Percentiles rank a stretch among this genome's conserved stretches.
Conservation (phyloP, 2,329 filamentous ascomycete genomes). For the Xylariaceae sp. region DNA sequence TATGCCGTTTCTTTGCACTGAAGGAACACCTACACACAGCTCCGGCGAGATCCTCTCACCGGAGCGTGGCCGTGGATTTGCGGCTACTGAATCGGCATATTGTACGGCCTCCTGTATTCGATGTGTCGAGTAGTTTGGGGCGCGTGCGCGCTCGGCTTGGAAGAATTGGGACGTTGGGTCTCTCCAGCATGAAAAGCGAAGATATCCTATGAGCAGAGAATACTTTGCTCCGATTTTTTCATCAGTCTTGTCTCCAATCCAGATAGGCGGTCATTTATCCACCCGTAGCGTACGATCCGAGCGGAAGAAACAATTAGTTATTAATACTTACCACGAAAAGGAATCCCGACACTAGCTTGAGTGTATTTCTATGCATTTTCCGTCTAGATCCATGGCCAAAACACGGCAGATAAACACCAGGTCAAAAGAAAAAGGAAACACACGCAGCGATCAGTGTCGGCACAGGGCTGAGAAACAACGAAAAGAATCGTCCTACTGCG, state of each 20-base stretch:
- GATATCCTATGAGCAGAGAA: constrained; percentile 15
- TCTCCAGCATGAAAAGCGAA: constrained; percentile 23
- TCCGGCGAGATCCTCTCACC: constrained; percentile 6
- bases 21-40: constrained; percentile 25
- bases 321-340: background rate
- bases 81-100: constrained; percentile 13
- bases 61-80: background rate
- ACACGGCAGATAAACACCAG: background rate
- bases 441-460: background rate
- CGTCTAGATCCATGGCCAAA: background rate
- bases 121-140: constrained; percentile 20
- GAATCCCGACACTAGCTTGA: background rate
- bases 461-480: background rate
- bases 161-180: constrained; percentile 27
- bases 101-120: constrained; percentile 20
- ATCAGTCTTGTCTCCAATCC: background rate
- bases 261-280: background rate
- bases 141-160: constrained; percentile 20
- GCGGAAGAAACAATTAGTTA: background rate
- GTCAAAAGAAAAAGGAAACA: background rate
- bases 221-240: constrained; percentile 14
- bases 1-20: constrained; percentile 22
- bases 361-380: background rate
- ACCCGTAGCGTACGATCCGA: background rate
- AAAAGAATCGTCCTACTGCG: background rate